Conservation (phyloP, 345 rosid species). For the Gynandropsis gynandra region DNA sequence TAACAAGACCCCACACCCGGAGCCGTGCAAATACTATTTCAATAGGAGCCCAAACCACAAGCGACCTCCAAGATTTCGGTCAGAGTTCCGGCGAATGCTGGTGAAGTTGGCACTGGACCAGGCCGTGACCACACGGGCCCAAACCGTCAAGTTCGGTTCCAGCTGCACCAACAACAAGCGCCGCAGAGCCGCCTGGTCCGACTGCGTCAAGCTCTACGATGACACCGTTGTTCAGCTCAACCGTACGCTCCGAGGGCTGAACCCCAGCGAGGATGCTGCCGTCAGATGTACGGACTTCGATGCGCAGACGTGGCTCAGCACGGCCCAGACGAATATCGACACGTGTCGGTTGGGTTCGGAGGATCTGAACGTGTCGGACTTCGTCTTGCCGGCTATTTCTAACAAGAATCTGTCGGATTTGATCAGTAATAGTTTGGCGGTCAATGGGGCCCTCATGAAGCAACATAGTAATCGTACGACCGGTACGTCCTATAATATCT, state of each 20-base stretch:
- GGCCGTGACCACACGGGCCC: constrained; percentile 43
- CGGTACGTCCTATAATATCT: constrained; percentile 15
- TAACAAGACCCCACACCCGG: constrained; percentile 59
- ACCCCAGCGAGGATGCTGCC: constrained; percentile 18
- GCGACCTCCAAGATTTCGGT: constrained; percentile 30
- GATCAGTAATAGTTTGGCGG: constrained; percentile 56
- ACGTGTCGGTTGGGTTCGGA: constrained; percentile 57
- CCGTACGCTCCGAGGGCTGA: constrained; percentile 39
- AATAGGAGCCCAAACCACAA: constrained; percentile 22
- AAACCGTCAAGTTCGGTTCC: constrained; percentile 40
- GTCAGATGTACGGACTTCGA: constrained; percentile 52
- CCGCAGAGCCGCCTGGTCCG: constrained; percentile 75
- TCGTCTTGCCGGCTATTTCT: constrained; percentile 46
- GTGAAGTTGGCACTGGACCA: constrained; percentile 44
- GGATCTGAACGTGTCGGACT: constrained; percentile 53
- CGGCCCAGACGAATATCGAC: constrained; percentile 72
- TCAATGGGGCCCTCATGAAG: constrained; percentile 34
- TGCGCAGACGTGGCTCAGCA: constrained; percentile 73
- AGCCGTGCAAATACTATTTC: constrained; percentile 53
- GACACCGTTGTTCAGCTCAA: constrained; percentile 48
- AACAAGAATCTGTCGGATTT: constrained; percentile 54
- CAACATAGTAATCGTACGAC: constrained; percentile 28
- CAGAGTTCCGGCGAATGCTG: constrained; percentile 43
- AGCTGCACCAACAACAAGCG: constrained; percentile 48
- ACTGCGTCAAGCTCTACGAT: constrained; percentile 58